Conservation (phyloP, 441 rosid genomes). For the Kokia cookei region DNA sequence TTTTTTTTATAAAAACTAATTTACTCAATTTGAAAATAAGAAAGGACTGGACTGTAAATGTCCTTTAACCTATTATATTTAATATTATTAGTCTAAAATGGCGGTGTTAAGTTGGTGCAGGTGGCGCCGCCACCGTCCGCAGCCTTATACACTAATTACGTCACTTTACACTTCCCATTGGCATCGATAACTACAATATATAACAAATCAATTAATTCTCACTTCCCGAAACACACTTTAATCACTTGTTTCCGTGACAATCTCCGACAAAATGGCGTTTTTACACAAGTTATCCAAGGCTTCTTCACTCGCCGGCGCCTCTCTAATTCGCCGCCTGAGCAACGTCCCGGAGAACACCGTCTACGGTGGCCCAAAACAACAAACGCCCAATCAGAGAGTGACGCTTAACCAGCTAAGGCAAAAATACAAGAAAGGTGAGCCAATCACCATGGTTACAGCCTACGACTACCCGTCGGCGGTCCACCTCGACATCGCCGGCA, state of each 20-base stretch:
- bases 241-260: background rate
- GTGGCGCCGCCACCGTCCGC: background rate
- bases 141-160: background rate
- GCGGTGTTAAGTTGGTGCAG: background rate
- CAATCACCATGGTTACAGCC: constrained; percentile 75
- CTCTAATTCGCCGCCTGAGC: constrained; percentile 47
- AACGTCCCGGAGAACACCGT: constrained; percentile 73
- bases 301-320: background rate
- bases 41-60: too few species aligned
- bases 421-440: constrained; percentile 61
- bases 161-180: background rate
- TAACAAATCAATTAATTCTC: background rate
- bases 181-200: background rate
- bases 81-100: background rate
- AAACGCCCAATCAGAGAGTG: constrained; percentile 53
- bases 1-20: too few species aligned
- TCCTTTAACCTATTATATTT: too few species aligned
- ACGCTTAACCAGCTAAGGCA: constrained; percentile 56
- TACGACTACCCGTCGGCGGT: constrained; percentile 93
- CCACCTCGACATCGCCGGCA: constrained; percentile 79
- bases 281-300: background rate
- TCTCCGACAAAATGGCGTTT: background rate
- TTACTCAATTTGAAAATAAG: too few species aligned
- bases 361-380: constrained; percentile 73
- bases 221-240: background rate